Conservation (phyloP, 108 stramenopile species). For the Nitzschia palea region DNA sequence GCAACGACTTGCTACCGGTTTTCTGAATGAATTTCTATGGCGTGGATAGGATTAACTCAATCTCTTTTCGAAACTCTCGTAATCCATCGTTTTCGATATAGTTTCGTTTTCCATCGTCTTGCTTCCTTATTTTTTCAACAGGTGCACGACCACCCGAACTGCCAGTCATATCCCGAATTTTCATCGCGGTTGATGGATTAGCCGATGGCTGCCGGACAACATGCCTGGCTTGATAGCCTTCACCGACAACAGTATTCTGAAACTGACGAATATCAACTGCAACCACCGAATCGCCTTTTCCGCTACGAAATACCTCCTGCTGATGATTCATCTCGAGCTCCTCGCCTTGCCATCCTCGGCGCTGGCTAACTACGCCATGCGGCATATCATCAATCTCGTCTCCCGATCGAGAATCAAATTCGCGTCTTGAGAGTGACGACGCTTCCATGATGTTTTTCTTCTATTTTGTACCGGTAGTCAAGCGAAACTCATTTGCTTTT, state of each 20-base stretch:
- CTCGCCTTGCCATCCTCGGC: constrained; percentile 52
- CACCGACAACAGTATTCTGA: constrained; percentile 74
- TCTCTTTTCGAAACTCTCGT: constrained; percentile 67
- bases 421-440: too few species aligned
- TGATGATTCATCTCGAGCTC: constrained; percentile 56
- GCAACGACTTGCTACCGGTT: constrained; percentile 35
- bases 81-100: constrained; percentile 62
- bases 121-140: background rate
- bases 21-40: constrained; percentile 1
- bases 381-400: too few species aligned
- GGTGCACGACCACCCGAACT: constrained; percentile 8
- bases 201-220: constrained; percentile 69
- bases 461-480: too few species aligned
- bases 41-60: constrained; percentile 1
- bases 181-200: background rate
- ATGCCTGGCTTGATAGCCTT: constrained; percentile 83
- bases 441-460: too few species aligned
- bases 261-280: constrained; percentile 82
- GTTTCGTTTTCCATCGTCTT: constrained; percentile 10
- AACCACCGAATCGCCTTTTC: background rate
- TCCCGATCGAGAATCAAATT: too few species aligned
- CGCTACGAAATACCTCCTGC: background rate
- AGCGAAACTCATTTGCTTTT: too few species aligned
- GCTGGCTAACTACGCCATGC: background rate
- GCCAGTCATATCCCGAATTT: constrained; percentile 24